Conservation (phyloP, 805 yeast genomes). For the Hanseniaspora clermontiae region DNA sequence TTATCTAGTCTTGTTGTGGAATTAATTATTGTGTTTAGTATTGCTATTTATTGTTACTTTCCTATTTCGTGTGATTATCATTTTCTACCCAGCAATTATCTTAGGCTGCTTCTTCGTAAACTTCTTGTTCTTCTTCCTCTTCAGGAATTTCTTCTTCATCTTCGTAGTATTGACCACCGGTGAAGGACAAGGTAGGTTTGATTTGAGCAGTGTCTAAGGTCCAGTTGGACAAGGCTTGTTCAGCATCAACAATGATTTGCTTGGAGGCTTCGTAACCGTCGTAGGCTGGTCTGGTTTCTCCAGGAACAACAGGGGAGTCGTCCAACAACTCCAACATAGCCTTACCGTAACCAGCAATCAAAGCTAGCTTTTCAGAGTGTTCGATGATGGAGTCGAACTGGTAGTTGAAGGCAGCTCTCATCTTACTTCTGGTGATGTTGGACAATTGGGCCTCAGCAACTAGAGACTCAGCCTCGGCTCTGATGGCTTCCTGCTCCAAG, state of each 20-base stretch:
- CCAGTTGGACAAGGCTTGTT: slow-evolving; percentile 91
- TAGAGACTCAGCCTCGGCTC: slow-evolving; percentile 97
- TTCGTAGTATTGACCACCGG: slow-evolving; percentile 58
- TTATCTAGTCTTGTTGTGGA: too few species aligned
- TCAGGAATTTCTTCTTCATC: slow-evolving; percentile 60
- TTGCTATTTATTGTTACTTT: neutral
- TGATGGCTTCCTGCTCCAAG: slow-evolving; percentile 93
- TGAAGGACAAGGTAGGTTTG: slow-evolving; percentile 82
- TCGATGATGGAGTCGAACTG: slow-evolving; percentile 94
- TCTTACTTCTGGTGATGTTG: slow-evolving; percentile 93
- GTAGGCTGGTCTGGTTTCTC: slow-evolving; percentile 96
- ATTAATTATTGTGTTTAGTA: neutral
- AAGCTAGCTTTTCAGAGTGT: slow-evolving; percentile 87
- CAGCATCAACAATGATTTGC: slow-evolving; percentile 95
- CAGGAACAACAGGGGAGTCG: slow-evolving; percentile 96
- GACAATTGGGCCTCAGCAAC: slow-evolving; percentile 99
- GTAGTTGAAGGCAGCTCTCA: slow-evolving; percentile 93
- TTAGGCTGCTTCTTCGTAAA: slow-evolving; percentile 32
- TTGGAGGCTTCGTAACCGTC: slow-evolving; percentile 97
- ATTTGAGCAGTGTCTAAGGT: slow-evolving; percentile 90
- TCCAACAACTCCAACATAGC: slow-evolving; percentile 90
- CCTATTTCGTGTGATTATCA: slow-evolving; percentile 19
- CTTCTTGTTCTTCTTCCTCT: slow-evolving; percentile 38
- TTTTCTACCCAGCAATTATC: slow-evolving; percentile 23
- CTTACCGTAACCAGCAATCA: slow-evolving; percentile 98